Evolutionary conservation across 169 alveolate genomes (phyloP), one percentile per base, ranked within the genome.

Genomic region (Miamiensis avidus): DNA sequence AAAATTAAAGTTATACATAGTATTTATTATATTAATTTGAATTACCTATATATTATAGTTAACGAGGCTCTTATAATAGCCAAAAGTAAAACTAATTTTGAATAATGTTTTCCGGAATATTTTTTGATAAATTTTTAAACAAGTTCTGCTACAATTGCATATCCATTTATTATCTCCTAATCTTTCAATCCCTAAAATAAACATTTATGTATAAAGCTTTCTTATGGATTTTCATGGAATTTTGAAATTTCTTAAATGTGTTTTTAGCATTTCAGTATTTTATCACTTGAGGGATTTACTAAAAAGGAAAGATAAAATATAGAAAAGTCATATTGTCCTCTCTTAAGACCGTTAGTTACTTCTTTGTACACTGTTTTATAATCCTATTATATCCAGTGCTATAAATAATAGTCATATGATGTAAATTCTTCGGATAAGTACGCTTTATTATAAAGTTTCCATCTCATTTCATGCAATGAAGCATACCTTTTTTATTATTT

Each of bases 301-400:
- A 75, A 27, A 16, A 75, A 75, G 64, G 69, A 31, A 6, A 75
- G 26, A 31, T 75, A 75, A 75, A 75, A 75, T 65, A 75, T 75
- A 0, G 81, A 75, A 15, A 65, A 75, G 33, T 75, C 81, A 31
- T 31, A 75, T 75, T 75, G 69, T 75, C 65, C 81, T 75, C 81
- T 28, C 11, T 75, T 31, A 30, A 75, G 33, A 6, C 69, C 81
- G 33, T 75, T 75, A 28, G 31, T 31, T 4, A 65, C 31, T 30
- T 75, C 81, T 75, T 65, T 75, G 28, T 75, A 75, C 6, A 75
- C 28, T 31, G 81, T 75, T 1, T 31, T 31, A 75, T 75, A 34
- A 25, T 65, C 33, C 28, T 75, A 31, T 4, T 31, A 75, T 26
- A 75, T 31, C 81, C 81, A 75, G 31, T 65, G 31, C 26, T 28